Conservation (phyloP, 139 green algal species). For the Ettlia oleoabundans region DNA sequence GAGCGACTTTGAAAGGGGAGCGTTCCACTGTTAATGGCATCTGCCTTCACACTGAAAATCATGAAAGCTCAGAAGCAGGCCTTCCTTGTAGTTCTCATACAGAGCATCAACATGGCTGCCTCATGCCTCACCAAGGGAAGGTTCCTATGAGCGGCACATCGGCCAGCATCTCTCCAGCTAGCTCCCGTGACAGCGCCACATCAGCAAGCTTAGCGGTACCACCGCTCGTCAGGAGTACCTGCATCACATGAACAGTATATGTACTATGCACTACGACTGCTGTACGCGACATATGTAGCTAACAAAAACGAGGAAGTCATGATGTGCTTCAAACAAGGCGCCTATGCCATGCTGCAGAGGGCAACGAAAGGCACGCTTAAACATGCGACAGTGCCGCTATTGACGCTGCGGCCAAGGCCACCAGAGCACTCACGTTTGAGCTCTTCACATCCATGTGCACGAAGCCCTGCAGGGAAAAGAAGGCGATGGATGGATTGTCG, state of each 20-base stretch:
- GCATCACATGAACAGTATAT: background rate
- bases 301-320: background rate
- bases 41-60: too few relatives aligned
- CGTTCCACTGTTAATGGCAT: too few relatives aligned
- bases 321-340: too few relatives aligned
- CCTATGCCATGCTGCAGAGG: too few relatives aligned
- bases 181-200: background rate
- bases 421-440: background rate
- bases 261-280: too few relatives aligned
- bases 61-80: too few relatives aligned
- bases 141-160: background rate
- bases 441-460: background rate
- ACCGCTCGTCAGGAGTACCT: background rate
- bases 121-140: background rate
- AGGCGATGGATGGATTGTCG: background rate
- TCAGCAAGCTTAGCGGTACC: constrained; percentile 1
- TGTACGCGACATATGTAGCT: too few relatives aligned
- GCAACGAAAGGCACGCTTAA: background rate
- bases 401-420: too few relatives aligned
- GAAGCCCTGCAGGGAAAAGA: background rate
- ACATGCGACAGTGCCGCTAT: too few relatives aligned
- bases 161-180: background rate
- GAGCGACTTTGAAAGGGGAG: too few relatives aligned
- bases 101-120: too few relatives aligned
- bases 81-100: too few relatives aligned